Evolutionary conservation across 805 yeast genomes (phyloP).

Genomic region (Sporopachydermia quercuum): DNA sequence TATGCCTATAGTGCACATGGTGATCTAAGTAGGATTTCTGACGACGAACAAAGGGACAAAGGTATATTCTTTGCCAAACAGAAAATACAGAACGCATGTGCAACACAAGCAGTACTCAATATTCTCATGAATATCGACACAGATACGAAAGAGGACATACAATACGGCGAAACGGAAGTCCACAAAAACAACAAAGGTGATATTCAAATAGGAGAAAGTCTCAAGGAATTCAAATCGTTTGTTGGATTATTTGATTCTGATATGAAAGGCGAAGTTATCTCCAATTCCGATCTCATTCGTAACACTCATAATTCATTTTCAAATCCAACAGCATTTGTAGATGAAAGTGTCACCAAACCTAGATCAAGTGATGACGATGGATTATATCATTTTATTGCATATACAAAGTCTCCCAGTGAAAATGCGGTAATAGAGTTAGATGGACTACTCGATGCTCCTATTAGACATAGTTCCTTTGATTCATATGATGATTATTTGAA

Average conservation of each 20-base stretch:
- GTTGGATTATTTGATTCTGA: constrained; percentile 38
- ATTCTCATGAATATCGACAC: constrained; percentile 33
- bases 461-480: constrained; percentile 32
- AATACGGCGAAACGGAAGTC: too few species aligned
- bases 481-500: constrained; percentile 26
- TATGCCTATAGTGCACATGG: constrained; percentile 21
- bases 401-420: constrained; percentile 22
- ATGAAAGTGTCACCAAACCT: constrained; percentile 19
- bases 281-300: constrained; percentile 42
- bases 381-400: constrained; percentile 47
- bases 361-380: constrained; percentile 32
- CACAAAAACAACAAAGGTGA: too few species aligned
- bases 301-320: constrained; percentile 47
- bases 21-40: constrained; percentile 17
- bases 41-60: constrained; percentile 16
- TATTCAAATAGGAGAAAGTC: constrained; percentile 33
- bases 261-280: constrained; percentile 44
- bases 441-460: constrained; percentile 42
- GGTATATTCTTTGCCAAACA: constrained; percentile 47
- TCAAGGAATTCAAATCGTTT: constrained; percentile 33
- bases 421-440: constrained; percentile 44
- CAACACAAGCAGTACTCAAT: constrained; percentile 56
- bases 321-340: constrained; percentile 35
- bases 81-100: constrained; percentile 55
- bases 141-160: too few species aligned